phyloP scores from a whole-genome alignment of 2,329 filamentous ascomycete species.

The Eutypa lata region DNA sequence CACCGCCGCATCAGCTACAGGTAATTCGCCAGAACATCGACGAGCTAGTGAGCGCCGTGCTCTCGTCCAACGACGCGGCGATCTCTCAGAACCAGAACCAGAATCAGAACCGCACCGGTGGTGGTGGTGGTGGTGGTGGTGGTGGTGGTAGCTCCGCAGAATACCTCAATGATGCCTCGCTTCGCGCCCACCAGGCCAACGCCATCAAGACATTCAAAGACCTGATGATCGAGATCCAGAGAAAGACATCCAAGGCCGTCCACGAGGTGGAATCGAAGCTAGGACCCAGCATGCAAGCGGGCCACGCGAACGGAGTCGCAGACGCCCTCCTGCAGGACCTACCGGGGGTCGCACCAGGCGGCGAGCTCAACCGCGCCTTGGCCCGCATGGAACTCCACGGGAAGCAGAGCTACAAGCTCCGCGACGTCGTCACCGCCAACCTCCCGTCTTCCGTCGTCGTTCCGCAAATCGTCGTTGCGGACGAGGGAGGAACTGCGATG shows the following conservation, averaged over 20 bases:
- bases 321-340: slow-evolving; percentile 6
- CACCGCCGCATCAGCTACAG: no score
- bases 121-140: no score
- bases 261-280: slow-evolving; percentile 9
- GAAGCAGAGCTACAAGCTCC: slow-evolving; percentile 14
- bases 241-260: slow-evolving; percentile 8
- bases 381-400: slow-evolving; percentile 1
- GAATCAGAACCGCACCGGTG: no score
- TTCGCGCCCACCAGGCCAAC: slow-evolving; percentile 4
- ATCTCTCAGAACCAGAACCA: background rate
- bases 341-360: slow-evolving; percentile 3
- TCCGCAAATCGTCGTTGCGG: slow-evolving; percentile 2
- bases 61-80: slow-evolving; percentile 1
- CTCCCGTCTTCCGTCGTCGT: background rate
- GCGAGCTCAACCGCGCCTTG: slow-evolving; percentile 7
- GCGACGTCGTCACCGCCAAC: background rate
- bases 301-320: background rate
- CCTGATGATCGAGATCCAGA: slow-evolving; percentile 10
- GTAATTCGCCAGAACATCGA: slow-evolving; percentile 12
- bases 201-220: slow-evolving; percentile 10
- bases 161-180: background rate
- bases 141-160: no score
- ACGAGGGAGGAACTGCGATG: slow-evolving; percentile 2
- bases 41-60: slow-evolving; percentile 5
- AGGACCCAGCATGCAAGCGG: background rate